Base-by-base conservation (phyloP, 352 stramenopile species). In the Globisporangium barbulae region DNA sequence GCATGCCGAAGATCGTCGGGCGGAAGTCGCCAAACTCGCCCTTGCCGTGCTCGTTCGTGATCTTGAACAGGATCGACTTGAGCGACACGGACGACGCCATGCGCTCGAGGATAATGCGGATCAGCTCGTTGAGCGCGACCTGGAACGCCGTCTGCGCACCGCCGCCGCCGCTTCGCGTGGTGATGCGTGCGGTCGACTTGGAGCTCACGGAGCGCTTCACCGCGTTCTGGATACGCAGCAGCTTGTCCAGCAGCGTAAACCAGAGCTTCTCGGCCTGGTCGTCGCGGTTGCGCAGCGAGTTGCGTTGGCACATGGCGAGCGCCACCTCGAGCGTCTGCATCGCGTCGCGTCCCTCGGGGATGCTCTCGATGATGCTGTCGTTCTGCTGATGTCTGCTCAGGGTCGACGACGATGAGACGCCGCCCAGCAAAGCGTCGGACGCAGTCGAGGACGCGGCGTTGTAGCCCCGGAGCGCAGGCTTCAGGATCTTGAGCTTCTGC, bases 61-160 rank as follows among this genome's bases (percentile, higher is more conserved):
- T 96, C 78, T 98, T 98, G 59, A 96, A 94, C 56, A 98, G 73
- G 41, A 98, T 94, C 64, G 96, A 91, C 70, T 90, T 91, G 12
- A 98, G 73, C 35, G 93, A 96, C 55, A 98, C 93, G 35, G 85
- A 97, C 2, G 90, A 97, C 35, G 96, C 90, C 92, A 98, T 98
- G 41, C 92, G 81, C 71, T 98, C 91, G 49, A 98, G 93, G 59
- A 97, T 97, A 66, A 97, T 90, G 28, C 90, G 86, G 41, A 98
- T 89, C 54, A 98, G 78, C 53, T 98, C 90, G 63, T 97, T 96
- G 21, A 98, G 64, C 8, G 87, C 87, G 47, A 95, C 85, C 55
- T 95, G 87, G 70, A 95, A 94, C 1, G 85, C 85, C n/a, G 87
- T 95, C 75, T 92, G 88, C 10, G 85, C 83, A 28, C 83, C 81